A percentile compares a stretch with the other conserved stretches of the same genome.
Conservation (phyloP, 257 asterid species). For the Petunia axillaris region DNA sequence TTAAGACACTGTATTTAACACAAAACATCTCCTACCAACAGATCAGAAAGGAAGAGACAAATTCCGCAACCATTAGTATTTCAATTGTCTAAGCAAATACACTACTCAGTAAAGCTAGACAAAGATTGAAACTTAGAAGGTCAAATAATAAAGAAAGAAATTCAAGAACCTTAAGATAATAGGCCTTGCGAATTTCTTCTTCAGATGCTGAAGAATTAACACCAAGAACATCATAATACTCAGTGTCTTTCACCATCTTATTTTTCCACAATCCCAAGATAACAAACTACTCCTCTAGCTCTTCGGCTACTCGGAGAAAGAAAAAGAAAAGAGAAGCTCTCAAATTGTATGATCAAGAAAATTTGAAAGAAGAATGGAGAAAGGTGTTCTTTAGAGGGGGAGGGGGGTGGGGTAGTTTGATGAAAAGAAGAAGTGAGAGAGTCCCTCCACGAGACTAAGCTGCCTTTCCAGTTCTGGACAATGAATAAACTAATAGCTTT, state of each 20-base stretch:
- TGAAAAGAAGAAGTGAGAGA: constrained; percentile 34
- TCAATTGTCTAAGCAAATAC: background rate
- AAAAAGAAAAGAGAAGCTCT: constrained; percentile 14
- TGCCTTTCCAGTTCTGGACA: constrained; percentile 63
- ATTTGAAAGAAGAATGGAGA: constrained; percentile 13
- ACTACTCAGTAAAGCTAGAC: background rate
- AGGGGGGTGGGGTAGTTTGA: constrained; percentile 32
- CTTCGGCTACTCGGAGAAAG: background rate
- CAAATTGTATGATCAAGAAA: constrained; percentile 34
- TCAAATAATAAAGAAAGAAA: background rate
- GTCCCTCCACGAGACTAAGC: constrained; percentile 39
- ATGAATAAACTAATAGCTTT: constrained; percentile 47
- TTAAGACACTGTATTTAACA: background rate
- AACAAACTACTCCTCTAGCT: background rate
- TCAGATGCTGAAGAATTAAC: constrained; percentile 73
- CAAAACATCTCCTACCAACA: background rate
- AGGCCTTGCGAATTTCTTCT: constrained; percentile 83
- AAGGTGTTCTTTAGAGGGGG: background rate
- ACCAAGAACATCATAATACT: constrained; percentile 76
- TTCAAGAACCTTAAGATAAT: constrained; percentile 70
- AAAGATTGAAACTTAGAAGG: background rate
- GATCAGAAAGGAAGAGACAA: background rate
- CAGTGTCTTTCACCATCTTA: constrained; percentile 86
- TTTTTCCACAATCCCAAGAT: background rate
- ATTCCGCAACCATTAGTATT: background rate